Percentiles rank a stretch among this genome's conserved stretches.
phyloP scores from a whole-genome alignment of 208 protist genomes.

The Tetramitus jugosus region DNA sequence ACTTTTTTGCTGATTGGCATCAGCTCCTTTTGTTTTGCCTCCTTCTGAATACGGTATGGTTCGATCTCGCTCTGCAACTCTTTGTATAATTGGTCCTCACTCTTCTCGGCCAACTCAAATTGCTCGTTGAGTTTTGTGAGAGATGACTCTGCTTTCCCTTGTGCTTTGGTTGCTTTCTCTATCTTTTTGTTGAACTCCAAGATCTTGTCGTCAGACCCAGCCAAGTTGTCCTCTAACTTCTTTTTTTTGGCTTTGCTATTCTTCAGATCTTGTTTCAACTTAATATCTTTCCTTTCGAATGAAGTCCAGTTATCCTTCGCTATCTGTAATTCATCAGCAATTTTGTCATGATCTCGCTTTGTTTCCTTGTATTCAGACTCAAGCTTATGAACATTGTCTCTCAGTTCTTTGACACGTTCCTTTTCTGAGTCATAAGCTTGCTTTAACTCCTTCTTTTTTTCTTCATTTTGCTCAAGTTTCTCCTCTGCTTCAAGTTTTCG shows the following conservation, averaged over 20 bases:
- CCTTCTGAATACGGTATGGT: slow-evolving; percentile 74
- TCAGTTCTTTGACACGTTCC: slow-evolving; percentile 55
- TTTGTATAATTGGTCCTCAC: slow-evolving; percentile 52
- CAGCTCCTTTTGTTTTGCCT: slow-evolving; percentile 71
- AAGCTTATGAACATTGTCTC: slow-evolving; percentile 52
- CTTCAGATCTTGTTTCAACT: slow-evolving; percentile 52
- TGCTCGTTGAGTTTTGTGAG: slow-evolving; percentile 51
- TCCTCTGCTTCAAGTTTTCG: slow-evolving; percentile 59
- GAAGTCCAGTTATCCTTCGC: slow-evolving; percentile 40
- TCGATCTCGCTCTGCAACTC: slow-evolving; percentile 57
- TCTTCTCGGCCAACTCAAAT: slow-evolving; percentile 52
- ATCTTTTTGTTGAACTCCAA: slow-evolving; percentile 67
- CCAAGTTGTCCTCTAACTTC: slow-evolving; percentile 63
- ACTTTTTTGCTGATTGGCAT: slow-evolving; percentile 68
- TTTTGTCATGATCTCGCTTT: slow-evolving; percentile 26
- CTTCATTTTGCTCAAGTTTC: background rate
- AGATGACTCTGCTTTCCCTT: slow-evolving; percentile 55
- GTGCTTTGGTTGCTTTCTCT: slow-evolving; percentile 62
- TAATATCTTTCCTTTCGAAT: slow-evolving; percentile 54
- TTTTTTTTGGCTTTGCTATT: slow-evolving; percentile 46
- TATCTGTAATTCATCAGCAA: slow-evolving; percentile 27
- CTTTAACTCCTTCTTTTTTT: slow-evolving; percentile 12
- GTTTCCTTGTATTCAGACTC: slow-evolving; percentile 40
- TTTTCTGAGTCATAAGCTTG: slow-evolving; percentile 45
- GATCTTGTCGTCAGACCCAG: slow-evolving; percentile 60